These are phyloP conservation scores for Phaeolepiota aurea DNA, from an alignment of 768 basidiomycete species.

Conservation along the genomic window DNA sequence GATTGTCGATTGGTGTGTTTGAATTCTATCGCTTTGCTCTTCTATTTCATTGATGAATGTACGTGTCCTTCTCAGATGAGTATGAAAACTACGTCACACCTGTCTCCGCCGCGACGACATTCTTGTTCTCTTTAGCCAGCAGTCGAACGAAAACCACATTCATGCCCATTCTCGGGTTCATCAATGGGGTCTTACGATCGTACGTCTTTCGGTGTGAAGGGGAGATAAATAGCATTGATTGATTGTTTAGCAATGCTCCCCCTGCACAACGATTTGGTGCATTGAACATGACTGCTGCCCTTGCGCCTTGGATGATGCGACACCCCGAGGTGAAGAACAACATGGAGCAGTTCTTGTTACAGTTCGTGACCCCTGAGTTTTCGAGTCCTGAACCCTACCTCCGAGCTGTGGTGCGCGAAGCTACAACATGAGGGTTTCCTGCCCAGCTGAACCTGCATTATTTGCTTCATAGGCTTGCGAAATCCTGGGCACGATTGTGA, in stretches of 20 bases:
- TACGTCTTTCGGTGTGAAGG: conserved; percentile 36
- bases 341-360: conserved; percentile 72
- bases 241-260: conserved; percentile 29
- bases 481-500: conserved; percentile 67
- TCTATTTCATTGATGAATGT: neutral
- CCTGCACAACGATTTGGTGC: conserved; percentile 75
- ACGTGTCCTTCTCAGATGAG: conserved; percentile 48
- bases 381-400: conserved; percentile 59
- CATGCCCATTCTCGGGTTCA: conserved; percentile 69
- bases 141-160: conserved; percentile 80
- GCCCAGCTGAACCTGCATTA: neutral
- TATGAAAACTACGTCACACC: conserved; percentile 74
- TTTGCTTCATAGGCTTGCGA: conserved; percentile 55
- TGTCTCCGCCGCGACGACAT: conserved; percentile 70
- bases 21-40: neutral
- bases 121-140: conserved; percentile 70
- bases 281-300: conserved; percentile 70
- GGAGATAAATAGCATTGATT: too few relatives aligned
- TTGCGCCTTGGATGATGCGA: conserved; percentile 75
- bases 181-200: conserved; percentile 67
- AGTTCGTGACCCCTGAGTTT: conserved; percentile 72
- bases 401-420: conserved; percentile 61
- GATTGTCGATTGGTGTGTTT: conserved; percentile 56
- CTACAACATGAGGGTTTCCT: conserved; percentile 4
- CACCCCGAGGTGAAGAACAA: conserved; percentile 72